Conservation (phyloP, 495 filamentous ascomycete genomes). For the Aspergillus sclerotiicarbonarius region DNA sequence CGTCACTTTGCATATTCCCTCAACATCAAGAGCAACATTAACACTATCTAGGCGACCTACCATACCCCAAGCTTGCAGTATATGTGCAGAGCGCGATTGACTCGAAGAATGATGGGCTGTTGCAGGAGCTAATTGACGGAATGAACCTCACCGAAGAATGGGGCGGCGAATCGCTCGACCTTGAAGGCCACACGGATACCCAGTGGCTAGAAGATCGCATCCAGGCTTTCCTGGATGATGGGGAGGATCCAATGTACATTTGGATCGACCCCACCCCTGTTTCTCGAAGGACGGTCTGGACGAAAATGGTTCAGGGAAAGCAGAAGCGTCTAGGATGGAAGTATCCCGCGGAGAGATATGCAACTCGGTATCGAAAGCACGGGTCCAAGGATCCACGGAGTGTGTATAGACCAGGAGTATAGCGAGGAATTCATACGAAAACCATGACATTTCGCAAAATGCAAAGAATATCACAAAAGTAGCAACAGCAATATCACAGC, state of each 20-base stretch:
- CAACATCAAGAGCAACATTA: neutral
- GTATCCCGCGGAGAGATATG: neutral
- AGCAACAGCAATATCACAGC: no score
- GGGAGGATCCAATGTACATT: neutral
- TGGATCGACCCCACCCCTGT: neutral
- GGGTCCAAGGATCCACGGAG: neutral
- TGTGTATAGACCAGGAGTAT: neutral
- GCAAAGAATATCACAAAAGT: no score
- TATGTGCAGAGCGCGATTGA: constrained; percentile 2
- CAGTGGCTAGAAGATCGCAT: neutral
- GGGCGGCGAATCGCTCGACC: neutral
- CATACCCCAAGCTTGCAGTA: constrained; percentile 8
- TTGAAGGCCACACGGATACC: neutral
- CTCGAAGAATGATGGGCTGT: neutral
- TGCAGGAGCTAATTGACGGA: constrained; percentile 7
- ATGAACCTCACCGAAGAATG: constrained; percentile 9
- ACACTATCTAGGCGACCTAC: neutral
- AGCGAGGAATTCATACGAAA: neutral
- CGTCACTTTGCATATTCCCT: neutral
- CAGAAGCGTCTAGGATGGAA: neutral
- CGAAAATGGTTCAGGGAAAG: neutral
- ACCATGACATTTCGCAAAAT: no score
- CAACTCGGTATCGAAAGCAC: neutral
- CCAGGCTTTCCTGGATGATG: neutral
- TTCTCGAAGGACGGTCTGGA: neutral